phyloP scores from a whole-genome alignment of 257 asterid genomes.

The Verbascum thapsus region DNA sequence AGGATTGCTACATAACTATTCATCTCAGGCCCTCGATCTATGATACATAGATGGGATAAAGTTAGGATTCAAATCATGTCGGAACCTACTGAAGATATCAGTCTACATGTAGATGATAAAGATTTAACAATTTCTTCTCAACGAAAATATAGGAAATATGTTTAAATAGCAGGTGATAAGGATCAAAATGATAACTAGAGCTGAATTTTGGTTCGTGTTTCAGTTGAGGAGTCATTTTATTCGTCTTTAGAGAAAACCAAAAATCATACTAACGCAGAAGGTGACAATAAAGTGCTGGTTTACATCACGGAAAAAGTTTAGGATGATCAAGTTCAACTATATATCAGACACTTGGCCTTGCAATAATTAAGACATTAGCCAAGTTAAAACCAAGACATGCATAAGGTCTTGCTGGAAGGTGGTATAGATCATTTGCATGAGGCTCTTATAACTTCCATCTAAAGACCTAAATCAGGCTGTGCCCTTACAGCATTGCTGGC shows the following conservation, averaged over 20 bases:
- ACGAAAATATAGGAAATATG: not conserved
- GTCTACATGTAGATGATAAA: constrained; percentile 4
- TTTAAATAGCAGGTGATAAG: constrained; percentile 5
- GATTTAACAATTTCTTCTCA: constrained; percentile 1
- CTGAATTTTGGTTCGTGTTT: not conserved
- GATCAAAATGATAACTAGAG: not conserved
- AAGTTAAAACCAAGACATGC: not conserved
- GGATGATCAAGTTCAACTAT: not conserved
- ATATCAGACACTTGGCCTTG: not conserved
- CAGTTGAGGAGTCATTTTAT: too few species aligned
- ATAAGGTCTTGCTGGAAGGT: not conserved
- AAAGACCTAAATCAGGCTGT: not conserved
- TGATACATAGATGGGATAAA: too few species aligned
- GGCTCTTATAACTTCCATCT: not conserved
- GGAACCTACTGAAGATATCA: not conserved
- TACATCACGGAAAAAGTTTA: constrained; percentile 1
- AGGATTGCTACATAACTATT: too few species aligned
- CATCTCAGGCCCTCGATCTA: too few species aligned
- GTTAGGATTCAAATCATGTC: too few species aligned
- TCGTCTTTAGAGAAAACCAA: not conserved
- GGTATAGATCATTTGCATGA: too few species aligned
- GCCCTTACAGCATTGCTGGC: not conserved
- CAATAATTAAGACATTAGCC: not conserved
- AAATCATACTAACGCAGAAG: not conserved
- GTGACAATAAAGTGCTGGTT: not conserved